Evolutionary conservation across 345 rosid genomes (phyloP).

Genomic region (Salix viminalis): DNA sequence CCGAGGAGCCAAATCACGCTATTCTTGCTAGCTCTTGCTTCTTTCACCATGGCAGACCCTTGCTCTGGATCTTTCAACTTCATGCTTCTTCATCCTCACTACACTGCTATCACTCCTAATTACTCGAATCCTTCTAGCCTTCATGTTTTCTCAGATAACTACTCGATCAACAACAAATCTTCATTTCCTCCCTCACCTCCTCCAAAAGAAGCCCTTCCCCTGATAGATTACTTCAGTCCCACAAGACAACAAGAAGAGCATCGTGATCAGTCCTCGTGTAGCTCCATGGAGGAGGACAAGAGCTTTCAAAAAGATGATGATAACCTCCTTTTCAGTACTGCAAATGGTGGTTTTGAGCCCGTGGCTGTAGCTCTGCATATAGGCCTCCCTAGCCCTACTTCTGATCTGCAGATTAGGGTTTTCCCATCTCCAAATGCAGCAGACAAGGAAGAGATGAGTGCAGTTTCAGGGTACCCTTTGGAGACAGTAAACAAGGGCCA

Average conservation of each 20-base stretch:
- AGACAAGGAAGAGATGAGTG: conserved; percentile 14
- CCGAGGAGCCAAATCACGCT: not conserved
- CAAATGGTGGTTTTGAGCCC: conserved; percentile 5
- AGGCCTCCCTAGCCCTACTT: conserved; percentile 38
- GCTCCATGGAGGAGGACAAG: conserved; percentile 23
- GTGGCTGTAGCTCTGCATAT: conserved; percentile 36
- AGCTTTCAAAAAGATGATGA: not conserved
- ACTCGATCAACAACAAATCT: not conserved
- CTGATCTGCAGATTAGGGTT: conserved; percentile 16
- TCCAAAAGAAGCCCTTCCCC: conserved; percentile 36
- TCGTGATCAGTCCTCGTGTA: conserved; percentile 16
- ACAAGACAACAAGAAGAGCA: conserved; percentile 23
- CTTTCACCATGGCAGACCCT: conserved; percentile 39
- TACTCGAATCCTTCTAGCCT: not conserved
- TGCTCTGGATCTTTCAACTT: conserved; percentile 34
- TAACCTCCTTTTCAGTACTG: not conserved
- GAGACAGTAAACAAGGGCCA: conserved; percentile 31
- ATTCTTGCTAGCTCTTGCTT: not conserved
- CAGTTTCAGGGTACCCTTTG: conserved; percentile 18
- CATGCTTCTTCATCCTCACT: conserved; percentile 29
- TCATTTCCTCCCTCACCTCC: conserved; percentile 8
- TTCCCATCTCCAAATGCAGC: conserved; percentile 8
- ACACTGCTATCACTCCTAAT: conserved; percentile 2
- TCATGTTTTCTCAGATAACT: not conserved
- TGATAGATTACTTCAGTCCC: conserved; percentile 38